Base-by-base conservation (phyloP, 768 basidiomycete species). In the Scleroderma bovista region DNA sequence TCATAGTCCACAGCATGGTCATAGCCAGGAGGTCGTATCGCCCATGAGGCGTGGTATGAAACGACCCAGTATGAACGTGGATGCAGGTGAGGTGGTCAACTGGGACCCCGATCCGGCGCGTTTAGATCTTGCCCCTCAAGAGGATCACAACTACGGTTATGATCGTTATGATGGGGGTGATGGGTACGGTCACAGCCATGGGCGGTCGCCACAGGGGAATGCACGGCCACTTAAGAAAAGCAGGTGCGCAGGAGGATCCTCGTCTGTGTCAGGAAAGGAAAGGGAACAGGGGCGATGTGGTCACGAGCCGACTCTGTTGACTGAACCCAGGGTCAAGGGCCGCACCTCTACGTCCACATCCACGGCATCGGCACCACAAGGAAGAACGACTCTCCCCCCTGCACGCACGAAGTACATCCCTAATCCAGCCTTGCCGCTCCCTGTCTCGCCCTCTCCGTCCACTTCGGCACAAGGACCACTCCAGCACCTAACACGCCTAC, bases 11-110 rank as follows among this genome's bases (percentile, higher is more conserved):
- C 59, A 60, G 57, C 52, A 56, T 31, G 57, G 52, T 48, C n/a
- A 41, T 6, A 47, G 24, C 16, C 46, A 46, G n/a, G 38, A 41
- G 16, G 63, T 64, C 46, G 60, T 60, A 46, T 72, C 75, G 5
- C 72, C 75, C 45, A 66, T 71, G 65, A 69, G 75, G 53, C 62
- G 58, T 23, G 66, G 75, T 20, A 72, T 60, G 56, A 84, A 83
- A 65, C 79, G 82, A 55, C 65, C 69, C 51, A 71, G 61, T 31
- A 63, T 67, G 33, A 62, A 60, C 32, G 57, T 31, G 50, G 56
- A 16, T 29, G 24, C 13, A 15, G 41, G 26, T 8, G 20, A 17
- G 20, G 11, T 20, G 11, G 39, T 13, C 3, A 4, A 13, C n/a
- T 19, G 13, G 20, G 39, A 6, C 16, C 11, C n/a, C 10, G 17